Evolutionary conservation across 179 eudicot species (phyloP), one percentile per base, ranked within the genome.

Genomic region (Amaranthus tricolor): DNA sequence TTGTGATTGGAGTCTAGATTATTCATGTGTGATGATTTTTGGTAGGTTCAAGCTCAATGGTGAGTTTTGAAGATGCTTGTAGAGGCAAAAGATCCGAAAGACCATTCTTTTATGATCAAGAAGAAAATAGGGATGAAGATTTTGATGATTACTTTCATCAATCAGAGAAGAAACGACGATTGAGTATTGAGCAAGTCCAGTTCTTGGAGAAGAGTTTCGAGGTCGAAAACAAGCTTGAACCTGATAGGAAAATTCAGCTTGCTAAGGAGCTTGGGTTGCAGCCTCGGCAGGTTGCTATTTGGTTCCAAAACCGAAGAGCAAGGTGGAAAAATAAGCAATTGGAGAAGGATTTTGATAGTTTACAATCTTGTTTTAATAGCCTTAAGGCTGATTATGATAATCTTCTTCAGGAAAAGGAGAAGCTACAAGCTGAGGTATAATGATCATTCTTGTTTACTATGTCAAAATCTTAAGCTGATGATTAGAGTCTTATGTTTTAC

Each of bases 151-250:
- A 89, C 82, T 81, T 84, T 9, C 89, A 84, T 72, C 93, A 90
- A 50, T 88, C 90, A 11, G 96, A 87, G 83, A 92, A 90, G 84
- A 92, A 92, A 83, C 85, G 96, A 83, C 88, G 93, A 40, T 89
- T 92, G 66, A 75, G 87, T 6, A 65, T 66, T 3, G 89, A 92
- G 67, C 11, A 63, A 50, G 67, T 44, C 5, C 50, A 40, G 16
- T 63, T 63, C 49, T 63, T 74, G 70, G 76, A 74, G 76, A 74
- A 74, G 76, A 52, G 76, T 74, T 74, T 74, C 19, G 70, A 63
- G 20, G 76, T 62, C 58, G 76, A 74, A 70, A 74, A 74, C 45
- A 74, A 74, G 70, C 62, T 74, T 19, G 76, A 74, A 60, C 76
- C 70, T 51, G 76, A 74, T 51, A 74, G 76, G 62, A 74, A 74